Evolutionary conservation across 2,329 filamentous ascomycete genomes (phyloP).

Genomic region (Thermomyces lanuginosus): DNA sequence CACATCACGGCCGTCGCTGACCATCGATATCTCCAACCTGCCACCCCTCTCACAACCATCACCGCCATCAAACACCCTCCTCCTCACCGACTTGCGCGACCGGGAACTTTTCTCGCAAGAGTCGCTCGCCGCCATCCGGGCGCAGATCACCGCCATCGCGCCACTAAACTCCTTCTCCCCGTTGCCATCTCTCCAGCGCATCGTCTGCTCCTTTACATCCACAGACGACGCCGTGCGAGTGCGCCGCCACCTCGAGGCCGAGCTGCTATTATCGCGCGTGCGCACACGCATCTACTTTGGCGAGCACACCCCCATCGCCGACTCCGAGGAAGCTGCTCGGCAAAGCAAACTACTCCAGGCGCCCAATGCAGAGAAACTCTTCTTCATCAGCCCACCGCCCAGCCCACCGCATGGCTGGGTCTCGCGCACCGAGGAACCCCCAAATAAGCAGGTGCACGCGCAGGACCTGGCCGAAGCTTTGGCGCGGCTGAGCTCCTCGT

Average conservation of each 20-base stretch:
- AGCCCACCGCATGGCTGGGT: conserved; percentile 50
- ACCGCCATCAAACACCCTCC: conserved; percentile 34
- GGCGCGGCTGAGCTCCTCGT: conserved; percentile 29
- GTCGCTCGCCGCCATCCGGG: conserved; percentile 27
- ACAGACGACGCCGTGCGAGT: conserved; percentile 26
- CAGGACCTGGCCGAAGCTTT: conserved; percentile 44
- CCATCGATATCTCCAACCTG: conserved; percentile 30
- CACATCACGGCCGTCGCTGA: conserved; percentile 22
- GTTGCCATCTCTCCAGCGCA: conserved; percentile 33
- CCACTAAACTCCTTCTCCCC: conserved; percentile 36
- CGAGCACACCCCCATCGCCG: conserved; percentile 31
- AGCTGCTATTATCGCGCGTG: conserved; percentile 18
- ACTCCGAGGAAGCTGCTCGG: conserved; percentile 13
- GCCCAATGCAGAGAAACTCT: conserved; percentile 44
- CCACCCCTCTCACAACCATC: conserved; percentile 30
- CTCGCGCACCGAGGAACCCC: conserved; percentile 45
- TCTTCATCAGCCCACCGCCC: conserved; percentile 51
- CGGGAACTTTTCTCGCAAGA: conserved; percentile 31
- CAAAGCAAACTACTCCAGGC: conserved; percentile 35
- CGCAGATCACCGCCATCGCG: conserved; percentile 25
- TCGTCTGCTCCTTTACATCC: conserved; percentile 33
- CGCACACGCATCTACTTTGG: conserved; percentile 37
- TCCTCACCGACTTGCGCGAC: conserved; percentile 34
- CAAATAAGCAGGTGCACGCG: conserved; percentile 49
- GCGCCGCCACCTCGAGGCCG: conserved; percentile 28